Percentiles rank a stretch among this genome's conserved stretches.
Conservation (phyloP, 257 asterid species). For the Solanum clarkiae region DNA sequence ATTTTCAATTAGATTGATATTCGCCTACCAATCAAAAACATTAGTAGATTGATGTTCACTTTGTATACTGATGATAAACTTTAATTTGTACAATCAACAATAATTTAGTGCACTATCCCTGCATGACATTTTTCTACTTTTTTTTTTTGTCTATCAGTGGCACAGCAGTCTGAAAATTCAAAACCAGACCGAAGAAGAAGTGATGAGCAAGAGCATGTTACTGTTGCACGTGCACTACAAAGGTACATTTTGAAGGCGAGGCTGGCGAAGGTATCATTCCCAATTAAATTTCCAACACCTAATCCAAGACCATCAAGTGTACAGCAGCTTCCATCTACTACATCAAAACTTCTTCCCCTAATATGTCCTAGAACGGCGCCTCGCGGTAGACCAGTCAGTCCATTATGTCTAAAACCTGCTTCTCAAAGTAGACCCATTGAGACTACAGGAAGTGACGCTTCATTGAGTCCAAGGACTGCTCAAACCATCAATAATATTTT, state of each 20-base stretch:
- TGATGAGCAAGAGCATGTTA: constrained; percentile 93
- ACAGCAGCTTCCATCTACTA: constrained; percentile 46
- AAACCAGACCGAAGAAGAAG: constrained; percentile 32
- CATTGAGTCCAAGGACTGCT: constrained; percentile 7
- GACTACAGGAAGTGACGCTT: constrained; percentile 1
- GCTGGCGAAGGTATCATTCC: constrained; percentile 53
- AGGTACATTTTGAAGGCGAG: constrained; percentile 57
- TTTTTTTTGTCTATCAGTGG: constrained; percentile 34
- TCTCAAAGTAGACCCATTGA: constrained; percentile 19
- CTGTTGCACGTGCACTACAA: constrained; percentile 85
- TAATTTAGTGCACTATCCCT: neutral
- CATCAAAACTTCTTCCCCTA: constrained; percentile 92
- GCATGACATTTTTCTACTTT: neutral
- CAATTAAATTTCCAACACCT: constrained; percentile 60
- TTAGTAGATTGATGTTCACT: neutral
- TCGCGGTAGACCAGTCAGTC: constrained; percentile 37
- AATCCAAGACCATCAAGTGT: constrained; percentile 39
- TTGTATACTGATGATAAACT: neutral
- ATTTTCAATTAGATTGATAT: neutral
- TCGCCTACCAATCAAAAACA: neutral
- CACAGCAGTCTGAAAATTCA: constrained; percentile 60
- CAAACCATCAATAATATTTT: constrained; percentile 19
- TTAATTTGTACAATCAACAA: neutral
- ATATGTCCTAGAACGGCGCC: constrained; percentile 57
- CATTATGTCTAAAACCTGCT: constrained; percentile 24